These are phyloP conservation scores for Cryptosporidium bovis DNA, from an alignment of 169 alveolate genomes.

Conservation along the genomic window DNA sequence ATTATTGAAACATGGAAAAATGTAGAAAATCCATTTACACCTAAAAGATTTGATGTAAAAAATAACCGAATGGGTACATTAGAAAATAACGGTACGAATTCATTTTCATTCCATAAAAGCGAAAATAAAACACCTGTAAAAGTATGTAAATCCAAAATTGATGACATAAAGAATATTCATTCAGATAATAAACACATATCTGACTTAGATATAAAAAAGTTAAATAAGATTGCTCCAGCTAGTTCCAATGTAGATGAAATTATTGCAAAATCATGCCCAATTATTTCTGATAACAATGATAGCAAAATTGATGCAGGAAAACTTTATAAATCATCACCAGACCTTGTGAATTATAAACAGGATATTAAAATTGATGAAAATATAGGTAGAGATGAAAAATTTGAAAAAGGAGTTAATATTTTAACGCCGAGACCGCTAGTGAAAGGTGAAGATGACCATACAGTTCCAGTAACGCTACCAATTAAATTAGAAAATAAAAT, in stretches of 20 bases:
- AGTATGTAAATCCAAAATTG: background rate
- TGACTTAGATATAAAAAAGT: constrained; percentile 7
- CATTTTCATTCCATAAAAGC: background rate
- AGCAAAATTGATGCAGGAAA: background rate
- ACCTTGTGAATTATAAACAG: background rate
- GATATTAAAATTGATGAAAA: background rate
- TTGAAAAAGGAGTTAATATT: constrained; percentile 27
- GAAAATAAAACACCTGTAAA: constrained; percentile 13
- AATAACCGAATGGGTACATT: background rate
- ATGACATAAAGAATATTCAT: background rate
- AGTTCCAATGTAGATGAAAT: constrained; percentile 6
- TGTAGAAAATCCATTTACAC: constrained; percentile 60
- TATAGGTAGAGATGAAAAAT: background rate
- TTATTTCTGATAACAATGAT: background rate
- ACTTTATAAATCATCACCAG: constrained; percentile 23
- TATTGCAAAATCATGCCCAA: constrained; percentile 4
- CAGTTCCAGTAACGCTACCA: constrained; percentile 34
- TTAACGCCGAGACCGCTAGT: constrained; percentile 46
- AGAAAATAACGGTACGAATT: background rate
- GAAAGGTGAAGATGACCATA: constrained; percentile 15
- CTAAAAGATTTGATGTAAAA: background rate
- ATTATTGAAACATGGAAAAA: constrained; percentile 34
- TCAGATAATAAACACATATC: background rate
- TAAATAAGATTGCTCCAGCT: constrained; percentile 15
- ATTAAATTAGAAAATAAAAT: constrained; percentile 39